A percentile compares a stretch with the other conserved stretches of the same genome.
These are phyloP conservation scores for Microstegium vimineum DNA, from an alignment of 176 grass and related monocot species.

Conservation along the genomic window DNA sequence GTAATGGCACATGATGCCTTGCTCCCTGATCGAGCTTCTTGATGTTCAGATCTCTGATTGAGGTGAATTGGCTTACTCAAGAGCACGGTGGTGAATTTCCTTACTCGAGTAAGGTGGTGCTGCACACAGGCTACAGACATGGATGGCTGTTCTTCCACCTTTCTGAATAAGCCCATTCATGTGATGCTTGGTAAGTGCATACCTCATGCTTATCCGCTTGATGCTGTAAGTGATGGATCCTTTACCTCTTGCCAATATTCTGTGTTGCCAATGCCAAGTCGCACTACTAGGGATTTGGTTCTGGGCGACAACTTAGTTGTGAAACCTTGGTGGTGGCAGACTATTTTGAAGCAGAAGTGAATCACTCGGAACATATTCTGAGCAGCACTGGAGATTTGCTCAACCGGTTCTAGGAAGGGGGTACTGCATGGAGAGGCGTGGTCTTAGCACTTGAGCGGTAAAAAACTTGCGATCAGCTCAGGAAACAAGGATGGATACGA, in stretches of 20 bases:
- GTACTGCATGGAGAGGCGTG: not conserved
- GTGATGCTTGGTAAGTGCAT: slow-evolving; percentile 11
- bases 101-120: not conserved
- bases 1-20: not conserved
- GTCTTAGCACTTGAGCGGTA: not conserved
- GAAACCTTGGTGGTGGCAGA: not conserved
- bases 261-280: slow-evolving; percentile 6
- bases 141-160: not conserved
- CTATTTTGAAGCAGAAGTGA: slow-evolving; percentile 19
- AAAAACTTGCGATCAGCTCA: not conserved
- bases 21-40: not conserved
- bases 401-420: not conserved
- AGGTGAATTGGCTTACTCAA: not conserved
- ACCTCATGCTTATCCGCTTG: not conserved
- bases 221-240: not conserved
- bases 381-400: not conserved
- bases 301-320: not conserved
- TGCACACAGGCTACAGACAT: not conserved
- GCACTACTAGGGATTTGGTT: not conserved
- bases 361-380: not conserved
- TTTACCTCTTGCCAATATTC: not conserved
- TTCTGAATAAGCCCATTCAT: not conserved
- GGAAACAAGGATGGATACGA: not conserved
- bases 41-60: not conserved
- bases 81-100: slow-evolving; percentile 2